Conservation (phyloP, 768 basidiomycete genomes). For the Stropharia rugosoannulata region DNA sequence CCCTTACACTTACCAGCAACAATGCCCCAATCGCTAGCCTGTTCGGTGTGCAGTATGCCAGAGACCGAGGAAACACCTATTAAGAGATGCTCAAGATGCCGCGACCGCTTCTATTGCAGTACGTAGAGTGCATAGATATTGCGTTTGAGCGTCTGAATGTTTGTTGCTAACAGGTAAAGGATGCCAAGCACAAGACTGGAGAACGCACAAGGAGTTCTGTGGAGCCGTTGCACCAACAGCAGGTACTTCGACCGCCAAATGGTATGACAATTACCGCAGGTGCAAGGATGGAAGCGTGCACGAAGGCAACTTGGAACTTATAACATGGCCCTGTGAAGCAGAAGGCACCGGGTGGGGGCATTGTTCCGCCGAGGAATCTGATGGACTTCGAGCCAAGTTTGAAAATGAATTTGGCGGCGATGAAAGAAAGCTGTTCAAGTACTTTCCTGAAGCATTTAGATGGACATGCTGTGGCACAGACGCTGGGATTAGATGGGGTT, state of each 20-base stretch:
- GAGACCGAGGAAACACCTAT: too few species aligned
- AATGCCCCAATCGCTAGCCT: too few species aligned
- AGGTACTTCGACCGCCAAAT: slow-evolving; percentile 21
- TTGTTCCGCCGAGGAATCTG: slow-evolving; percentile 23
- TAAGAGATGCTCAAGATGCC: too few species aligned
- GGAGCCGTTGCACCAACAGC: too few species aligned
- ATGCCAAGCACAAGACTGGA: slow-evolving; percentile 31
- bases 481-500: slow-evolving; percentile 31
- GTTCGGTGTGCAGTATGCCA: too few species aligned
- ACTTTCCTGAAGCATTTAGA: slow-evolving; percentile 31
- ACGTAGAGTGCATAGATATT: too few species aligned
- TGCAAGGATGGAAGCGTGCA: slow-evolving; percentile 29
- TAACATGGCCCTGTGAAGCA: slow-evolving; percentile 29
- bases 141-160: too few species aligned
- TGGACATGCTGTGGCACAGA: slow-evolving; percentile 40
- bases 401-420: slow-evolving; percentile 26
- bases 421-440: slow-evolving; percentile 24
- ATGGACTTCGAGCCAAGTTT: slow-evolving; percentile 27
- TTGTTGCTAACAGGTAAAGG: too few species aligned
- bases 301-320: slow-evolving; percentile 34
- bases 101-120: too few species aligned
- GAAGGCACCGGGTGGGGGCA: slow-evolving; percentile 31
- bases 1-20: too few species aligned
- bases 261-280: slow-evolving; percentile 33
- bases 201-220: slow-evolving; percentile 31